Conservation (phyloP, 73 alveolate genomes). For the Breviolum minutum region DNA sequence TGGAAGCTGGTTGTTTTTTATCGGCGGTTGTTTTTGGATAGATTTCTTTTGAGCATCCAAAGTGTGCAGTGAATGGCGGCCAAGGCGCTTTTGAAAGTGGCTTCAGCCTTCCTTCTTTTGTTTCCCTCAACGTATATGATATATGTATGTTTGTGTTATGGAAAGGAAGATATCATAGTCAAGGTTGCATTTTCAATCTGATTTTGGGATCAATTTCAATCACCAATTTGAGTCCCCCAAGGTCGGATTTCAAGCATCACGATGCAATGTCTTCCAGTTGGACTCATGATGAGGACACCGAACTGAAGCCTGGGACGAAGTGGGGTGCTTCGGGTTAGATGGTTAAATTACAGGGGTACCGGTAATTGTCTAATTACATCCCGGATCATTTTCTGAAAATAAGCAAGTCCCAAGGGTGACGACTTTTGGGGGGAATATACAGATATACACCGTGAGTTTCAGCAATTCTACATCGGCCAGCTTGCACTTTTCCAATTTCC, state of each 20-base stretch:
- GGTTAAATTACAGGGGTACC: neutral
- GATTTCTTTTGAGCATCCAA: too few relatives aligned
- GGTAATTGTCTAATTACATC: neutral
- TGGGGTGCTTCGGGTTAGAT: too few relatives aligned
- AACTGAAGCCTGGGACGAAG: neutral
- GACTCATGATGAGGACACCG: slow-evolving; percentile 79
- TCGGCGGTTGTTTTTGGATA: too few relatives aligned
- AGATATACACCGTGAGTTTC: too few relatives aligned
- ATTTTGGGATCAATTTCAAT: neutral
- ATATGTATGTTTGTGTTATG: neutral
- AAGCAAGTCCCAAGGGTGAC: too few relatives aligned
- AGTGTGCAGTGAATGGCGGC: neutral
- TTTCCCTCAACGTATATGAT: too few relatives aligned
- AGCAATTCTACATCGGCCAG: too few relatives aligned
- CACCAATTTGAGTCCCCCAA: neutral
- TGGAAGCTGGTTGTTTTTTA: neutral
- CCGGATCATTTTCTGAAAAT: too few relatives aligned
- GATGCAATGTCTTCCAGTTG: slow-evolving; percentile 91
- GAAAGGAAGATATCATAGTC: neutral
- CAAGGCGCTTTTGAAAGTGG: neutral
- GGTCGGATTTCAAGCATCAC: slow-evolving; percentile 83
- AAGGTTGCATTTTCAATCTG: neutral
- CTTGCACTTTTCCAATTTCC: too few relatives aligned
- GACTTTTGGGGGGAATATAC: too few relatives aligned
- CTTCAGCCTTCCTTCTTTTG: neutral